Evolutionary conservation across 441 rosid genomes (phyloP).

Genomic region (Adansonia madagascariensis): DNA sequence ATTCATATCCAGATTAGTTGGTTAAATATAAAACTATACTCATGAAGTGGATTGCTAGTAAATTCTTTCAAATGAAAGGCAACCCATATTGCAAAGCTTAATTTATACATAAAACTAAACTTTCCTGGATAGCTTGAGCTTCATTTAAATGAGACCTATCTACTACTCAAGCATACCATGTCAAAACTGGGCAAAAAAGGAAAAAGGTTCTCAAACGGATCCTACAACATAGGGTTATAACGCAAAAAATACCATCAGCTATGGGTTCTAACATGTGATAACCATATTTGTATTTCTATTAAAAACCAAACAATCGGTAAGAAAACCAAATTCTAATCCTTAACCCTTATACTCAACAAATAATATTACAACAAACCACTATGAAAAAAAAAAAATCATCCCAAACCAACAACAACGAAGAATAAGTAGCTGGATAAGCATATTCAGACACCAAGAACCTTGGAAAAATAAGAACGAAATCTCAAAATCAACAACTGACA

Average conservation of each 20-base stretch:
- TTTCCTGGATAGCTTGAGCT: background rate
- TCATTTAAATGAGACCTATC: background rate
- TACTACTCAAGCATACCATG: conserved; percentile 6
- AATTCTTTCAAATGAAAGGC: background rate
- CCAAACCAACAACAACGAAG: background rate
- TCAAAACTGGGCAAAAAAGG: background rate
- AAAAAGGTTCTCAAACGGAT: background rate
- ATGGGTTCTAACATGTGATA: background rate
- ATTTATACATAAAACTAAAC: background rate
- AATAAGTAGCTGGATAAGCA: background rate
- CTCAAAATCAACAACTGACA: background rate
- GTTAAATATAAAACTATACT: background rate
- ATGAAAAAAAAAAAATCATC: conserved; percentile 1
- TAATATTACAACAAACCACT: background rate
- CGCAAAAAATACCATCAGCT: background rate
- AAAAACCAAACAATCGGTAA: background rate
- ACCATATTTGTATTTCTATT: background rate
- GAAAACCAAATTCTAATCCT: background rate
- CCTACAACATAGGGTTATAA: background rate
- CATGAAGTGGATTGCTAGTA: background rate
- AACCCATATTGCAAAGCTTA: background rate
- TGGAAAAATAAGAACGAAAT: background rate
- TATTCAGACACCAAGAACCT: background rate
- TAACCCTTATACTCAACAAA: conserved; percentile 5
- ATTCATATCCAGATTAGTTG: background rate